Base-by-base conservation (phyloP, 495 filamentous ascomycete species). In the Podospora fimiseda region DNA sequence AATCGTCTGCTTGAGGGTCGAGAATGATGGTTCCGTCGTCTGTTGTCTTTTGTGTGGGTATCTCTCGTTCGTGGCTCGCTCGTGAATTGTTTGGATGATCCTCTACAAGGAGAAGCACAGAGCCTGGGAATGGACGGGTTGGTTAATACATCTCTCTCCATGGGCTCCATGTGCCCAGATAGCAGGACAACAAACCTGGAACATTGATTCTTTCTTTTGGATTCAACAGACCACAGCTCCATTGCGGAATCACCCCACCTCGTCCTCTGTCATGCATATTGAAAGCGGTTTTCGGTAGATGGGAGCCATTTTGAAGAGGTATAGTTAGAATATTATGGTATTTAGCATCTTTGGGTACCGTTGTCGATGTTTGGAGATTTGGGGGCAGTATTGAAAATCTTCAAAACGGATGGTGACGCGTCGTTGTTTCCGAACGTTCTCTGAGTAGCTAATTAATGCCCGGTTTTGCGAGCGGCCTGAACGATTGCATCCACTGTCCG, bases 1-100 rank as follows among this genome's bases (percentile, higher is more conserved):
- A 88, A 38, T 94, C 88, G 41, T 96, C 90, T 1, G 93, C 92
- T 61, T 96, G 93, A 0, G 92, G 92, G 1, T 94, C 84, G 6
- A 98, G 72, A 50, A 98, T 87, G 57, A 96, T 89, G 48, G 80
- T 82, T 24, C 92, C 93, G 67, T 95, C 83, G 18, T 73, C 64
- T 5, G 90, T 96, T 53, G 74, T 84, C 71, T 96, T 96, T 67
- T 80, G 81, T 50, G 74, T 74, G n/a, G 42, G 15, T 13, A 19
- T 6, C 73, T 74, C 48, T 51, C 68, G 57, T n/a, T 65, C 66
- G 56, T 56, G 11, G 50, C 60, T 5, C 9, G 22, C 39, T n/a
- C 4, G 42, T 23, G 16, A 22, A 5, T 19, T 19, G 51, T 54
- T 56, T 30, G 53, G 13, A 57, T 83, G 81, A 50, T 87, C 77